Evolutionary conservation across 345 rosid genomes (phyloP).

Genomic region (Rubroshorea leprosula): DNA sequence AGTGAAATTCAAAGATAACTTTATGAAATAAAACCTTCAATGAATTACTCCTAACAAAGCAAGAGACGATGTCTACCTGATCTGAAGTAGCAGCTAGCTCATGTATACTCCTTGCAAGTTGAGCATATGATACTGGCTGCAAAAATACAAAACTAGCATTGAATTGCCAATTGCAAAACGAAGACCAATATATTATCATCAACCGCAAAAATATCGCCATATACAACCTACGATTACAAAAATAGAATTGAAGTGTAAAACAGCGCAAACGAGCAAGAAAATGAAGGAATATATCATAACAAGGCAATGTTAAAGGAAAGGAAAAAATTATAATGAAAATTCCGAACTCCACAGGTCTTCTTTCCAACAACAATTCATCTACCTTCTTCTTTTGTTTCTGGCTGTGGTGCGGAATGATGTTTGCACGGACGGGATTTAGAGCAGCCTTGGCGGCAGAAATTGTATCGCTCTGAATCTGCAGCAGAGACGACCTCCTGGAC

Average conservation of each 20-base stretch:
- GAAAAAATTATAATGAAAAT: too few species aligned
- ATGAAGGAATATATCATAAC: too few species aligned
- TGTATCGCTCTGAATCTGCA: slow-evolving; percentile 95
- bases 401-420: slow-evolving; percentile 69
- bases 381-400: slow-evolving; percentile 51
- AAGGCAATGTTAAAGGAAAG: too few species aligned
- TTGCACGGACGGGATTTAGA: slow-evolving; percentile 57
- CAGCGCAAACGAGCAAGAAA: too few species aligned
- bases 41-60: neutral
- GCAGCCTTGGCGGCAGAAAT: slow-evolving; percentile 91
- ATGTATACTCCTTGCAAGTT: slow-evolving; percentile 97
- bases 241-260: too few species aligned
- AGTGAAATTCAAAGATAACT: too few species aligned
- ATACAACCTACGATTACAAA: too few species aligned
- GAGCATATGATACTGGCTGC: slow-evolving; percentile 96
- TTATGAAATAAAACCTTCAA: slow-evolving; percentile 1
- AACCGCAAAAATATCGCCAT: too few species aligned
- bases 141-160: slow-evolving; percentile 12
- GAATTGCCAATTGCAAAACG: neutral
- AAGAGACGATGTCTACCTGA: slow-evolving; percentile 56
- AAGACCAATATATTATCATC: too few species aligned
- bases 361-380: neutral
- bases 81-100: slow-evolving; percentile 94
- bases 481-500: slow-evolving; percentile 67
- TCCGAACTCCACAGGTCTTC: too few species aligned